phyloP scores from a whole-genome alignment of 1,284 basidiomycete genomes.

The Earliella scabrosa region DNA sequence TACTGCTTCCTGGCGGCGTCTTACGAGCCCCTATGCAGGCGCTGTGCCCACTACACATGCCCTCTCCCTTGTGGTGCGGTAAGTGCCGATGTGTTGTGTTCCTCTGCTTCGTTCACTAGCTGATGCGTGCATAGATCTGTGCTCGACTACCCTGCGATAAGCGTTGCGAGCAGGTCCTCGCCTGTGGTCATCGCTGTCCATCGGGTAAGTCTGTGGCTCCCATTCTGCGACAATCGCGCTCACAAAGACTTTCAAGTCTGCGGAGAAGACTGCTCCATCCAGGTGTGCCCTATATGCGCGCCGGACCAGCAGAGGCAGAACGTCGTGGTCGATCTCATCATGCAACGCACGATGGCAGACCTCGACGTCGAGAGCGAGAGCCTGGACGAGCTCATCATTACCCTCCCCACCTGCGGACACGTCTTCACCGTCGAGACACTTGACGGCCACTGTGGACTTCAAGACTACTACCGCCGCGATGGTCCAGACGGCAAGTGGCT shows the following conservation, averaged over 20 bases:
- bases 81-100: constrained; percentile 32
- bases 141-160: constrained; percentile 68
- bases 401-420: constrained; percentile 61
- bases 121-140: constrained; percentile 53
- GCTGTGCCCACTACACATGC: constrained; percentile 59
- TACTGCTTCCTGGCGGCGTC: not conserved
- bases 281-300: constrained; percentile 60
- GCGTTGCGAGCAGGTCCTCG: constrained; percentile 50
- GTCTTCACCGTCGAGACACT: constrained; percentile 75
- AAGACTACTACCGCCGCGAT: constrained; percentile 51
- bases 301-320: constrained; percentile 41
- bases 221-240: not conserved
- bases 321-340: constrained; percentile 63
- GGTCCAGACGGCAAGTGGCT: constrained; percentile 42
- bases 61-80: constrained; percentile 75
- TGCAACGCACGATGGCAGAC: constrained; percentile 56
- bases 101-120: not conserved
- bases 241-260: constrained; percentile 49
- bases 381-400: constrained; percentile 61
- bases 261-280: constrained; percentile 64
- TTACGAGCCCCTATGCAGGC: too few relatives aligned
- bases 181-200: constrained; percentile 70
- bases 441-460: constrained; percentile 61
- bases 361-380: constrained; percentile 45
- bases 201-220: constrained; percentile 47